Base-by-base conservation (phyloP, 306 rosid species). In the Astragalus membranaceus region DNA sequence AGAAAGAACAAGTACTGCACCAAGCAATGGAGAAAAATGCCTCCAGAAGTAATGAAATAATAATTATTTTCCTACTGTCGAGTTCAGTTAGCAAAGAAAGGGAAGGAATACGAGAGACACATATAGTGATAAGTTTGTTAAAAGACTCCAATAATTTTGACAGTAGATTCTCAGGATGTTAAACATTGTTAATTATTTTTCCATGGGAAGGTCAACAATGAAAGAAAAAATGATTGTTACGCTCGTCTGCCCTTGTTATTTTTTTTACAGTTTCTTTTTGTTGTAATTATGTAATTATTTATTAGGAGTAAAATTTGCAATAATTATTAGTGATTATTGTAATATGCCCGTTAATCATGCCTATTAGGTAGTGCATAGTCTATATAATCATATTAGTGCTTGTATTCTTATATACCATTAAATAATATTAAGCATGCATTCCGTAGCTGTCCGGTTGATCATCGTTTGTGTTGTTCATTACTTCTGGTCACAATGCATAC, bases 161-260 rank as follows among this genome's bases (percentile, higher is more conserved):
- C 37, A 55, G 57, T 51, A 14, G 36, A 62, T 16, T 73, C 54
- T 62, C 52, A 69, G 75, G 58, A 74, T 2, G 11, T 61, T 58
- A 32, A 72, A 36, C 49, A 29, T 43, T 8, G 37, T 70, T 56
- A 15, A 62, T 39, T 62, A 69, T 56, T 64, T 55, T 64, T 64
- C 15, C 35, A 13, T 17, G 13, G 53, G 60, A 43, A 33, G 58
- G 56, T 59, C 37, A 59, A 64, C 29, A 8, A 53, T 39, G 60
- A 59, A 67, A 64, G 71, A 75, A 72, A 71, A 15, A 80, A 64
- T n/a, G 39, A 14, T 69, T 16, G 13, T 44, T 64, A 54, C 15
- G 68, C 44, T 58, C 52, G 43, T 53, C 39, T 64, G 51, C 71
- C 56, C 48, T 33, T 17, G 39, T 32, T 57, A 63, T 20, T 49